Evolutionary conservation across 1,284 basidiomycete species (phyloP).

Genomic region (Cryptococcus amylolentus): DNA sequence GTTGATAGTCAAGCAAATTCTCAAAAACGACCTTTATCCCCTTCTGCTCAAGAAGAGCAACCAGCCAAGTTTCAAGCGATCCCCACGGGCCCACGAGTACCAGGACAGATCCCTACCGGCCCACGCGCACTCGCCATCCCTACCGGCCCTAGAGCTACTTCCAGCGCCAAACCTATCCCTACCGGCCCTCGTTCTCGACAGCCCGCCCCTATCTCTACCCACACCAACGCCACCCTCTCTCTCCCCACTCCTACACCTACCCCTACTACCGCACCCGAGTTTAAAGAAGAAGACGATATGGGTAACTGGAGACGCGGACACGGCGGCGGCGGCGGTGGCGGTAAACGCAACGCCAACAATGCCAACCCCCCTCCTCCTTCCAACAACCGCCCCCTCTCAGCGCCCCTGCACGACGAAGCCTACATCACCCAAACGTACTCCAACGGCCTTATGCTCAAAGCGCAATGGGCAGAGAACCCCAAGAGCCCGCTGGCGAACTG

Average conservation of each 20-base stretch:
- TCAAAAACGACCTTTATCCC: slow-evolving; percentile 9
- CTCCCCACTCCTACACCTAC: background rate
- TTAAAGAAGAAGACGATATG: background rate
- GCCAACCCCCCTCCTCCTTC: background rate
- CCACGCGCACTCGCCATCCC: slow-evolving; percentile 5
- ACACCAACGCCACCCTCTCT: slow-evolving; percentile 2
- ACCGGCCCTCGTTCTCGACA: background rate
- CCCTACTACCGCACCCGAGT: background rate
- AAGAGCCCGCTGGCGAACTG: slow-evolving; percentile 48
- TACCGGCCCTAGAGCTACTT: slow-evolving; percentile 13
- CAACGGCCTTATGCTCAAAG: slow-evolving; percentile 28
- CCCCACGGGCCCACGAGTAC: slow-evolving; percentile 18
- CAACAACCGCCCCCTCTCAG: slow-evolving; percentile 14
- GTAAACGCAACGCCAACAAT: background rate
- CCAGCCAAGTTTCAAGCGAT: slow-evolving; percentile 14
- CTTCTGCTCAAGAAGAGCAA: background rate
- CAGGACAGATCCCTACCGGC: background rate
- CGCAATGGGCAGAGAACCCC: slow-evolving; percentile 45
- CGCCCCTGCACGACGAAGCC: slow-evolving; percentile 26
- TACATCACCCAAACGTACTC: slow-evolving; percentile 28
- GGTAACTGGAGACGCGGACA: background rate
- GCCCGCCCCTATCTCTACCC: slow-evolving; percentile 5
- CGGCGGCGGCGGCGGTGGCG: background rate
- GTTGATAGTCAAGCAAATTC: background rate
- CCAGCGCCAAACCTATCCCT: slow-evolving; percentile 3